Conservation (phyloP, 208 protist species). For the Naegleria fowleri region DNA sequence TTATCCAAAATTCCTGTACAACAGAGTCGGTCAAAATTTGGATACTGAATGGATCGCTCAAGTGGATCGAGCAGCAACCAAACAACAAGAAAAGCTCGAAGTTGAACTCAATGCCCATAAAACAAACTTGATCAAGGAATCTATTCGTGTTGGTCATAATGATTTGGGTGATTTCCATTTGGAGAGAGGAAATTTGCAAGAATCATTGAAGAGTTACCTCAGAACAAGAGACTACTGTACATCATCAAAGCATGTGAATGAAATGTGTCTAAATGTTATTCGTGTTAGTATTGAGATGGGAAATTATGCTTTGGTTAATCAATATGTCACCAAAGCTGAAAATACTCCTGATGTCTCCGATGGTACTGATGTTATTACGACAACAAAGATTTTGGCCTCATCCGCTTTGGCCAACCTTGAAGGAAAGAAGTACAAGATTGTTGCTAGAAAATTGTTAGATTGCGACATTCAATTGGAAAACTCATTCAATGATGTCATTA, state of each 20-base stretch:
- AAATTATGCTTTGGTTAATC: constrained; percentile 56
- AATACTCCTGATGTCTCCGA: constrained; percentile 37
- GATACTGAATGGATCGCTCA: neutral
- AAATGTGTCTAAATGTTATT: constrained; percentile 67
- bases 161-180: constrained; percentile 59
- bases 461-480: constrained; percentile 35
- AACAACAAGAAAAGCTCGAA: constrained; percentile 10
- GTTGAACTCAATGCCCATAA: constrained; percentile 14
- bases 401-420: constrained; percentile 54
- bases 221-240: constrained; percentile 66
- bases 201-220: constrained; percentile 56
- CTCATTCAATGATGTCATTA: constrained; percentile 48
- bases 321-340: constrained; percentile 60
- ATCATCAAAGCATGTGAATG: constrained; percentile 51
- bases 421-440: constrained; percentile 51
- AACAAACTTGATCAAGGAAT: constrained; percentile 25
- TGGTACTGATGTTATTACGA: neutral
- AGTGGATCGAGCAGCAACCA: neutral
- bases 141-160: constrained; percentile 28
- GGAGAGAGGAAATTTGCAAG: constrained; percentile 51
- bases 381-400: constrained; percentile 42
- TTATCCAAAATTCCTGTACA: no score
- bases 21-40: neutral
- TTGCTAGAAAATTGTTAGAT: constrained; percentile 56
- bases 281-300: constrained; percentile 45